These are phyloP conservation scores for Cystoderma amianthinum DNA, from an alignment of 768 basidiomycete genomes.

Conservation along the genomic window DNA sequence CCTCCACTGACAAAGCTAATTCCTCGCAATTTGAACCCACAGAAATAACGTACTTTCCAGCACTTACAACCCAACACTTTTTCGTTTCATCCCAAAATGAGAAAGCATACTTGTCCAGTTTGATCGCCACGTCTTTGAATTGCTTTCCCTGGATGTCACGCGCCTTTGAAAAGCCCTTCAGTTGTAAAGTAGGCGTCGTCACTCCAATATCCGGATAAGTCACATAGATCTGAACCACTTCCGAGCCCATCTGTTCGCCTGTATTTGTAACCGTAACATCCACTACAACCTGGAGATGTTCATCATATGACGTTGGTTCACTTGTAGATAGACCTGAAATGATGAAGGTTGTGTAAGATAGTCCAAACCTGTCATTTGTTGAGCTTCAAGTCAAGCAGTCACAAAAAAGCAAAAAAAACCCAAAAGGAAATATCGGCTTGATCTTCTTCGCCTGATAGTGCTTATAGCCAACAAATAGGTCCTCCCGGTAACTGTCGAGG, in stretches of 20 bases:
- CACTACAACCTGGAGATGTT: constrained; percentile 27
- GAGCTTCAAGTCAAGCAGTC: constrained; percentile 1
- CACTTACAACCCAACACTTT: constrained; percentile 40
- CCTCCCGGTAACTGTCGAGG: constrained; percentile 41
- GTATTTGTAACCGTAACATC: constrained; percentile 47
- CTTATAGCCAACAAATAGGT: constrained; percentile 66
- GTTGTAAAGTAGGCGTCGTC: constrained; percentile 50
- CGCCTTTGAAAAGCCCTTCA: constrained; percentile 63
- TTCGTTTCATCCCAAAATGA: constrained; percentile 50
- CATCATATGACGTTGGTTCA: constrained; percentile 14
- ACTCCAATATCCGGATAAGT: constrained; percentile 41
- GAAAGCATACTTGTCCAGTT: constrained; percentile 62
- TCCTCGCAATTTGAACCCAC: constrained; percentile 33
- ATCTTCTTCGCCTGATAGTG: constrained; percentile 50
- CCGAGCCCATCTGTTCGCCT: constrained; percentile 45
- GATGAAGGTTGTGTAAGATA: constrained; percentile 70
- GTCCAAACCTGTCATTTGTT: constrained; percentile 40
- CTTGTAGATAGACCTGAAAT: constrained; percentile 40
- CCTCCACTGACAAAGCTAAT: constrained; percentile 12
- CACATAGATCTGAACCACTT: constrained; percentile 64
- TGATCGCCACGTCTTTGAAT: constrained; percentile 30
- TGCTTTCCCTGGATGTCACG: constrained; percentile 41
- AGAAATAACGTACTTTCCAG: constrained; percentile 42
- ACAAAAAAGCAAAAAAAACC: constrained; percentile 26
- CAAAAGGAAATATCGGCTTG: constrained; percentile 60